These are phyloP conservation scores for Cryptosporidium baileyi DNA, from an alignment of 169 alveolate species.

Conservation along the genomic window DNA sequence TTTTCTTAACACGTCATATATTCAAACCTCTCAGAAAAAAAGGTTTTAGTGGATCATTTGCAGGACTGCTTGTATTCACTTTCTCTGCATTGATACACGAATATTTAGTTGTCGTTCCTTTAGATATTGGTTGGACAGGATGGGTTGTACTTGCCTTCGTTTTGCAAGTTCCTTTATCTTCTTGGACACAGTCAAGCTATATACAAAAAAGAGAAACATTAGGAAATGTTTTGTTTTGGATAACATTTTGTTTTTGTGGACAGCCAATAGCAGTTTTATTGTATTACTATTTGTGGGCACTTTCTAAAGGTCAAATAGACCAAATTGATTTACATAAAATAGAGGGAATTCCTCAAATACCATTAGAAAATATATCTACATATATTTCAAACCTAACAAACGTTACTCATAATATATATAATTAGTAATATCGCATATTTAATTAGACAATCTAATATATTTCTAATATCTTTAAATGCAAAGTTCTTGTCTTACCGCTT, in stretches of 20 bases:
- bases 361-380: slow-evolving; percentile 54
- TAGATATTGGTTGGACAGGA: slow-evolving; percentile 90
- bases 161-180: slow-evolving; percentile 42
- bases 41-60: slow-evolving; percentile 79
- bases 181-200: slow-evolving; percentile 62
- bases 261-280: slow-evolving; percentile 87
- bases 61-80: slow-evolving; percentile 81
- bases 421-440: too few relatives aligned
- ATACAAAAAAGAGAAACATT: slow-evolving; percentile 81
- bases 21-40: slow-evolving; percentile 88
- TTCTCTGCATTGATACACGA: slow-evolving; percentile 89
- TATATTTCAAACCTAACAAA: slow-evolving; percentile 64
- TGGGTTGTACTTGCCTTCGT: slow-evolving; percentile 82
- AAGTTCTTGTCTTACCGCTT: too few relatives aligned
- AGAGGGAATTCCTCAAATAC: slow-evolving; percentile 68
- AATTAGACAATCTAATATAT: too few relatives aligned
- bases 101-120: slow-evolving; percentile 86
- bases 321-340: slow-evolving; percentile 56
- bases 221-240: slow-evolving; percentile 92
- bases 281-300: slow-evolving; percentile 77
- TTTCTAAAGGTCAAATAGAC: slow-evolving; percentile 65
- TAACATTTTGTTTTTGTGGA: slow-evolving; percentile 90
- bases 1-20: slow-evolving; percentile 90
- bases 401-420: slow-evolving; percentile 50
- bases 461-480: too few relatives aligned